Evolutionary conservation across 768 basidiomycete species (phyloP).

Genomic region (Suillus decipiens): DNA sequence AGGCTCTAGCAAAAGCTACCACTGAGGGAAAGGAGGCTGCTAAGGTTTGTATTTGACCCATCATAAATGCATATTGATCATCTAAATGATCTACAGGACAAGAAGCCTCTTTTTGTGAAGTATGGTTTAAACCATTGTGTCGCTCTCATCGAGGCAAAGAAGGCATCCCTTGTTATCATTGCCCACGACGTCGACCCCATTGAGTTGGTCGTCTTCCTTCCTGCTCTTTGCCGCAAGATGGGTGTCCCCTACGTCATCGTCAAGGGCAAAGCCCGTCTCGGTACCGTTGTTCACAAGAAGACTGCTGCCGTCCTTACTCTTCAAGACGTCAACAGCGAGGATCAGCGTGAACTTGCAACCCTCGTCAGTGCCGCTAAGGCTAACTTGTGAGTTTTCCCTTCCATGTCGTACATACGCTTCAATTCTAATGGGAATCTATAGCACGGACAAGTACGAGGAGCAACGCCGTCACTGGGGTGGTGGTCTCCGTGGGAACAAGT

Average conservation of each 20-base stretch:
- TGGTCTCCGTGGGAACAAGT: constrained; percentile 94
- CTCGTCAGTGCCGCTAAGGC: constrained; percentile 93
- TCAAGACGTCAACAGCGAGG: constrained; percentile 94
- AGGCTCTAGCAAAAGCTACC: constrained; percentile 71
- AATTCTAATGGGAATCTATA: constrained; percentile 27
- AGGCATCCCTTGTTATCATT: constrained; percentile 93
- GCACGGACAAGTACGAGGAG: constrained; percentile 93
- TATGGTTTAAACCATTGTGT: constrained; percentile 97
- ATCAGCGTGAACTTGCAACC: constrained; percentile 89
- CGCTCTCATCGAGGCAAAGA: constrained; percentile 96
- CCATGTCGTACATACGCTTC: constrained; percentile 1
- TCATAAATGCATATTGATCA: background rate
- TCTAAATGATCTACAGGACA: constrained; percentile 53
- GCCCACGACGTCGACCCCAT: constrained; percentile 99
- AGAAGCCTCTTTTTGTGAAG: constrained; percentile 96
- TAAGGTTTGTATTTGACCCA: constrained; percentile 37
- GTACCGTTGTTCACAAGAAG: constrained; percentile 98
- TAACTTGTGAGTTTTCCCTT: constrained; percentile 75
- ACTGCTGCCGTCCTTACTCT: constrained; percentile 89
- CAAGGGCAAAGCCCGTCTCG: constrained; percentile 97
- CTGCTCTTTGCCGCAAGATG: constrained; percentile 99
- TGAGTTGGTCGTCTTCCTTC: constrained; percentile 97
- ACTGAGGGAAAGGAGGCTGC: constrained; percentile 77
- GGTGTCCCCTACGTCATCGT: constrained; percentile 98
- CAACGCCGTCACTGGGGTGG: constrained; percentile 93